phyloP scores from a whole-genome alignment of 2,329 filamentous ascomycete species.

The Diaporthe sp. region DNA sequence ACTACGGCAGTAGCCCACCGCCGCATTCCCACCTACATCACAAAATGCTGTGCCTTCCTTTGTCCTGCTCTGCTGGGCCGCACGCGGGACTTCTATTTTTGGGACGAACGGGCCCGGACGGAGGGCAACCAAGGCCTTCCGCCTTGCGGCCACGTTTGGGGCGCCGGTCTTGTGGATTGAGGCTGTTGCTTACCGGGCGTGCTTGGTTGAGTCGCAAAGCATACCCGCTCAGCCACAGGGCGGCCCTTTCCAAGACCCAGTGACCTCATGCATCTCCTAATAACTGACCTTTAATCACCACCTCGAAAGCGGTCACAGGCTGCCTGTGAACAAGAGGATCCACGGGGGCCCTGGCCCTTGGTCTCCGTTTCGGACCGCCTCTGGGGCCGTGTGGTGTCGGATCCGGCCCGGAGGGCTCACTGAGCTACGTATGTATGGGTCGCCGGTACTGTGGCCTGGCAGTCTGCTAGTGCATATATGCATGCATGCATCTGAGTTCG shows the following conservation, averaged over 20 bases:
- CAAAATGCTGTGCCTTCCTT: not conserved
- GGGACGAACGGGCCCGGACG: constrained; percentile 10
- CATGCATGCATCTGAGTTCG: constrained; percentile 12
- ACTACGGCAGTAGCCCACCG: not conserved
- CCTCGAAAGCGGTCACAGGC: not conserved
- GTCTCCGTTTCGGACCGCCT: constrained; percentile 6
- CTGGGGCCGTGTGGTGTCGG: constrained; percentile 7
- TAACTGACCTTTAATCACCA: not conserved
- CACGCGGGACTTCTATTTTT: constrained; percentile 20
- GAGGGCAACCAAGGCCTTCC: not conserved
- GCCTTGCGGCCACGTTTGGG: constrained; percentile 14
- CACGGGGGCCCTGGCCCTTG: not conserved
- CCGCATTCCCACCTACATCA: not conserved
- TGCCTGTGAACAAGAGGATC: not conserved
- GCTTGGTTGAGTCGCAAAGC: not conserved
- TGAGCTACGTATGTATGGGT: constrained; percentile 7
- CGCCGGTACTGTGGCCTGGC: constrained; percentile 16
- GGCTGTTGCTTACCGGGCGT: constrained; percentile 1
- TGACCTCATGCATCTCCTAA: constrained; percentile 13
- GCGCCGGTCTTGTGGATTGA: not conserved
- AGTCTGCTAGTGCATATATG: constrained; percentile 1
- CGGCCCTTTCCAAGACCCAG: constrained; percentile 12
- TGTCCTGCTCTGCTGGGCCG: constrained; percentile 12
- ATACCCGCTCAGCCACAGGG: constrained; percentile 12
- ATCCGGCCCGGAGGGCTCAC: constrained; percentile 3